Percentiles rank a stretch among this genome's conserved stretches.
Evolutionary conservation across 768 basidiomycete species (phyloP).

Genomic region (Chiua virens): DNA sequence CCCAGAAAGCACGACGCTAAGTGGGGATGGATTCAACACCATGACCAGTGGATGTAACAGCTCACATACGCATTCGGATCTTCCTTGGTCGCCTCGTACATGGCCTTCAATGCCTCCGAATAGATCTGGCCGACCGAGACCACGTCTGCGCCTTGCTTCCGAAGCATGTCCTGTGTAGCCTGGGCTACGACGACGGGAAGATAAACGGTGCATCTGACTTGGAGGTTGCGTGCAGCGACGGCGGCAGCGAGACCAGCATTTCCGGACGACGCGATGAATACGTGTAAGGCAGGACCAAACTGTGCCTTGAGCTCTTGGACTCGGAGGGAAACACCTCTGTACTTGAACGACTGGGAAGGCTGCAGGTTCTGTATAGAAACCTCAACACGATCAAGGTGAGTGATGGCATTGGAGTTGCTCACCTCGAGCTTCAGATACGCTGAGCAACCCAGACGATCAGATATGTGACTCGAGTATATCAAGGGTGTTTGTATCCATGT

Average conservation of each 20-base stretch:
- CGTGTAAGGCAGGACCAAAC: conserved; percentile 56
- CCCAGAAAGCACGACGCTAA: conserved; percentile 66
- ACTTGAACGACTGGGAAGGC: conserved; percentile 75
- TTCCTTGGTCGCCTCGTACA: conserved; percentile 42
- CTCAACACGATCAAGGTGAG: background rate
- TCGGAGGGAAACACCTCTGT: conserved; percentile 66
- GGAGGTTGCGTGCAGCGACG: conserved; percentile 54
- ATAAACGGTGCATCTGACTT: conserved; percentile 64
- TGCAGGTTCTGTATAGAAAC: conserved; percentile 59
- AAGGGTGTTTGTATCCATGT: conserved; percentile 69
- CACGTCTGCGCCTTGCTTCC: conserved; percentile 54
- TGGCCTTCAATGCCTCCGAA: conserved; percentile 53
- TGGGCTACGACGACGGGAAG: conserved; percentile 55
- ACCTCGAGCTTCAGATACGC: conserved; percentile 79
- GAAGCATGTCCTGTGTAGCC: conserved; percentile 50
- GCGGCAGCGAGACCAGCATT: conserved; percentile 79
- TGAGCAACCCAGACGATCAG: conserved; percentile 46
- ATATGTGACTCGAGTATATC: conserved; percentile 58
- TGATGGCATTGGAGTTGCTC: conserved; percentile 5
- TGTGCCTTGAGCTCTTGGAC: conserved; percentile 48
- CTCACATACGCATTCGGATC: conserved; percentile 54
- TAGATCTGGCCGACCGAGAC: conserved; percentile 59
- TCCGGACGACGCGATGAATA: conserved; percentile 74
- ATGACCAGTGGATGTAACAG: background rate
- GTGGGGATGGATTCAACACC: background rate